phyloP scores from a whole-genome alignment of 2,329 filamentous ascomycete genomes.

The Davidsoniella australis region DNA sequence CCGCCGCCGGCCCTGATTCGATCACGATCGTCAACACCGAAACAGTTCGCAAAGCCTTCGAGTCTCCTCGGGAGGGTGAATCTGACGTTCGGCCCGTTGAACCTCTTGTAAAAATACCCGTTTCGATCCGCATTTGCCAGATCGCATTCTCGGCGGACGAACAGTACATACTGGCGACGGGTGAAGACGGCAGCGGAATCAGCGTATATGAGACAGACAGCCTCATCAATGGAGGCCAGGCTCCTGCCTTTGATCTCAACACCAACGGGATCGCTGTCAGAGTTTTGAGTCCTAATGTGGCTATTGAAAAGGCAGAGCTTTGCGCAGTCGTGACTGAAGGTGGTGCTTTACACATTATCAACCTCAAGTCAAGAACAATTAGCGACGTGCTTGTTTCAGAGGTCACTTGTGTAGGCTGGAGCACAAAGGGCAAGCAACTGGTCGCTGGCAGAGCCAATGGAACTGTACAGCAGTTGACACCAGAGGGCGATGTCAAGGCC shows the following conservation, averaged over 20 bases:
- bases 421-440: slow-evolving; percentile 79
- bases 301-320: slow-evolving; percentile 50
- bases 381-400: slow-evolving; percentile 50
- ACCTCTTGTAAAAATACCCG: slow-evolving; percentile 54
- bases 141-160: slow-evolving; percentile 85
- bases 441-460: slow-evolving; percentile 74
- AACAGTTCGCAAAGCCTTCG: slow-evolving; percentile 59
- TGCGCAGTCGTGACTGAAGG: slow-evolving; percentile 66
- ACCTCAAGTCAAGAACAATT: slow-evolving; percentile 51
- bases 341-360: slow-evolving; percentile 70
- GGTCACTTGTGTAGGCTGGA: slow-evolving; percentile 81
- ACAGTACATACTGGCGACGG: slow-evolving; percentile 63
- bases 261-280: slow-evolving; percentile 63
- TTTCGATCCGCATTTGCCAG: slow-evolving; percentile 67
- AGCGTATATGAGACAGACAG: slow-evolving; percentile 64
- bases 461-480: slow-evolving; percentile 65
- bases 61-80: slow-evolving; percentile 38
- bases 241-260: slow-evolving; percentile 55
- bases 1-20: slow-evolving; percentile 69
- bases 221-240: slow-evolving; percentile 47
- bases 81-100: slow-evolving; percentile 52
- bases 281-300: slow-evolving; percentile 65
- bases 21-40: slow-evolving; percentile 64
- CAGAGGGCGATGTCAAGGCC: slow-evolving; percentile 59
- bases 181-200: slow-evolving; percentile 64